Evolutionary conservation across 306 rosid species (phyloP).

Genomic region (Ammopiptanthus mongolicus): DNA sequence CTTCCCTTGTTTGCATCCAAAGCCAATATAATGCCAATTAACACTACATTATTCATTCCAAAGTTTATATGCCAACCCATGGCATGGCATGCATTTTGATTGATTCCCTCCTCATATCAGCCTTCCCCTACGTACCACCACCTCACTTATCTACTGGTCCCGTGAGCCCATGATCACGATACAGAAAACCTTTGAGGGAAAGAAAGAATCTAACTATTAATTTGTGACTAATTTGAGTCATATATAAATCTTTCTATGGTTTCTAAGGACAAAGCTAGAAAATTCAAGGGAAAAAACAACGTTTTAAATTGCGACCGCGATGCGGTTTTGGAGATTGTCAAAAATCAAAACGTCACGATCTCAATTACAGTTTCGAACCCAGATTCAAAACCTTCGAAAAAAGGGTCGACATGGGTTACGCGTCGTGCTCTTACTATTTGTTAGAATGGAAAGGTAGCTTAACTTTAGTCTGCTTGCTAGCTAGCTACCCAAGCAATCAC

Average conservation of each 20-base stretch:
- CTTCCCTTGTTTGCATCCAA: conserved; percentile 46
- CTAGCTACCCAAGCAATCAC: neutral
- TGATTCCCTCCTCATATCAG: conserved; percentile 21
- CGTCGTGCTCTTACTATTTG: conserved; percentile 33
- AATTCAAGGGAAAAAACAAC: conserved; percentile 4
- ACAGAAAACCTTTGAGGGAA: conserved; percentile 2
- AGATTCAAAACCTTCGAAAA: too few species aligned
- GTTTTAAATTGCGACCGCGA: too few species aligned
- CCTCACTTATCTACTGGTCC: conserved; percentile 36
- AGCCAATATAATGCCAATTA: conserved; percentile 46
- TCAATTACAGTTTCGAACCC: too few species aligned
- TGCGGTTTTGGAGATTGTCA: too few species aligned
- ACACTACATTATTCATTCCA: conserved; percentile 17
- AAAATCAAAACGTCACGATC: too few species aligned
- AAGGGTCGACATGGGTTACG: conserved; percentile 23
- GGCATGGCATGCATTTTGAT: conserved; percentile 17
- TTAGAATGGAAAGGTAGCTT: conserved; percentile 32
- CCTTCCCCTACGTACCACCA: conserved; percentile 17
- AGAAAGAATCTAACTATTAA: conserved; percentile 14
- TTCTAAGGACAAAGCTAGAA: conserved; percentile 36
- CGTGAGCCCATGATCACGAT: conserved; percentile 22
- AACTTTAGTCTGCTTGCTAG: conserved; percentile 6
- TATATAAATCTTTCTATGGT: neutral
- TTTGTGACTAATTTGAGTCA: conserved; percentile 19
- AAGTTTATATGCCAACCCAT: conserved; percentile 43